Evolutionary conservation across 805 yeast species (phyloP).

Genomic region (Saccharomycopsis schoenii): DNA sequence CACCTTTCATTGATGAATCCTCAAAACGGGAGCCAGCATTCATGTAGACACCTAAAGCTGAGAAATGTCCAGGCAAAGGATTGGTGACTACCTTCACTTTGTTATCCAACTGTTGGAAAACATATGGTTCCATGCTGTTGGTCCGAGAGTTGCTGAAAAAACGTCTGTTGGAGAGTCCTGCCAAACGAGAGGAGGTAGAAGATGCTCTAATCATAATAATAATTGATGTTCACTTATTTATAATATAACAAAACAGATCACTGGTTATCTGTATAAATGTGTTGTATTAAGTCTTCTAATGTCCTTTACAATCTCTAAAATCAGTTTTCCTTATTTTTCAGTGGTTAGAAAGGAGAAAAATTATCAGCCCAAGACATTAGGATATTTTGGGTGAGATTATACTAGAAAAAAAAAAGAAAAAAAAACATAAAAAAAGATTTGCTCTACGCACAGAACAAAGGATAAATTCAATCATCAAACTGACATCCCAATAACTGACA

Average conservation of each 20-base stretch:
- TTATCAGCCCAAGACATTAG: neutral
- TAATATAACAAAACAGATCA: neutral
- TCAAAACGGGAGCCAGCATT: constrained; percentile 90
- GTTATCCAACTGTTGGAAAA: constrained; percentile 35
- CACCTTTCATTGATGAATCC: constrained; percentile 48
- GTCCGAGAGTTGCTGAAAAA: neutral
- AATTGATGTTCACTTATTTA: neutral
- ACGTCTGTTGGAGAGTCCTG: neutral
- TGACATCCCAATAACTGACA: neutral
- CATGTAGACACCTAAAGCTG: constrained; percentile 81
- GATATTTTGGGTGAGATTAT: neutral
- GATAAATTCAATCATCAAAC: neutral
- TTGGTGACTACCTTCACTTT: constrained; percentile 81
- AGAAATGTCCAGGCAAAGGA: constrained; percentile 79
- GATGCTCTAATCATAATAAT: neutral
- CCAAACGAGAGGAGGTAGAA: neutral
- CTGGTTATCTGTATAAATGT: neutral
- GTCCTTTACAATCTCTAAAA: neutral
- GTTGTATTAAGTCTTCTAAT: neutral
- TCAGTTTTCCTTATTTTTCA: neutral
- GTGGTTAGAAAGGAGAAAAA: neutral
- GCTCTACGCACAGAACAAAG: neutral
- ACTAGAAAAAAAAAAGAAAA: neutral
- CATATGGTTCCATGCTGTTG: constrained; percentile 13
- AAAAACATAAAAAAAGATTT: neutral